A percentile compares a stretch with the other conserved stretches of the same genome.
phyloP scores from a whole-genome alignment of 1,139 yeast genomes.

The Pichiaceae sp. region DNA sequence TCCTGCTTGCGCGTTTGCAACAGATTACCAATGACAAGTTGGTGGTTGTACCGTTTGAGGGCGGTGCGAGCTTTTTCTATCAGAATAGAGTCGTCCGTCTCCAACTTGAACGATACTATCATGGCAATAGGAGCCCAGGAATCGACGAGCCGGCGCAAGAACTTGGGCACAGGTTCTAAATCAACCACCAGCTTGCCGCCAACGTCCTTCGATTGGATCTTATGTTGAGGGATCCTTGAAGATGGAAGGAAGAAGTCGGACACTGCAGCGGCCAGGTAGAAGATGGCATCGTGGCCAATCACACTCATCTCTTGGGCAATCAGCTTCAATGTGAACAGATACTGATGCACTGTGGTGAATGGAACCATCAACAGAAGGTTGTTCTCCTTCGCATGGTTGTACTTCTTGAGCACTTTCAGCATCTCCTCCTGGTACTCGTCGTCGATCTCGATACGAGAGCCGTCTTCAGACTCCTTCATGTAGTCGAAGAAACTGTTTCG shows the following conservation, averaged over 20 bases:
- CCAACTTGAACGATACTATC: conserved; percentile 92
- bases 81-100: conserved; percentile 70
- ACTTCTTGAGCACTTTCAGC: conserved; percentile 57
- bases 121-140: conserved; percentile 93
- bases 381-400: conserved; percentile 49
- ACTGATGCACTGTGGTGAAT: conserved; percentile 92
- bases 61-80: conserved; percentile 73
- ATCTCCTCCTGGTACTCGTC: conserved; percentile 55
- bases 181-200: conserved; percentile 71
- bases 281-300: conserved; percentile 50
- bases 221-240: conserved; percentile 81
- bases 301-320: conserved; percentile 54
- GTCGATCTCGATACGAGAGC: conserved; percentile 45
- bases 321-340: conserved; percentile 69
- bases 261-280: conserved; percentile 95
- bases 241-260: conserved; percentile 91
- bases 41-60: conserved; percentile 78
- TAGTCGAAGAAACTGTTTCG: conserved; percentile 82
- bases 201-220: conserved; percentile 75
- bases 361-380: conserved; percentile 66
- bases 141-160: conserved; percentile 78
- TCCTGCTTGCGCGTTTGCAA: conserved; percentile 82
- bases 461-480: conserved; percentile 44
- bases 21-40: conserved; percentile 88
- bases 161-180: conserved; percentile 93